Conservation (phyloP, 768 basidiomycete species). For the Mycena metata region DNA sequence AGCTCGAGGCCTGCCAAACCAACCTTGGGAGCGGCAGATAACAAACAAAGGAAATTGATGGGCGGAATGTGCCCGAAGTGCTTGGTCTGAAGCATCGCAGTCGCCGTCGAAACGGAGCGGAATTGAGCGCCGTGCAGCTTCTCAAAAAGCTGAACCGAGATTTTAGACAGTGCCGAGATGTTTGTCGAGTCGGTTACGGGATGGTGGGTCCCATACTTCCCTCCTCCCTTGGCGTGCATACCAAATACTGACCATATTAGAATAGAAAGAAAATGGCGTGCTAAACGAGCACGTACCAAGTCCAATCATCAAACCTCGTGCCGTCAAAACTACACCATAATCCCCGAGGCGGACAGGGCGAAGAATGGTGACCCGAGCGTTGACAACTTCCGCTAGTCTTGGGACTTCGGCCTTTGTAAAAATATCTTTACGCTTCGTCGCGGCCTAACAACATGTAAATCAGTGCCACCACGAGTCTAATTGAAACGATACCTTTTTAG, state of each 20-base stretch:
- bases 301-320: too few relatives aligned
- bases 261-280: too few relatives aligned
- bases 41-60: conserved; percentile 32
- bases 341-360: background rate
- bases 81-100: conserved; percentile 31
- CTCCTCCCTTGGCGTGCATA: conserved; percentile 34
- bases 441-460: background rate
- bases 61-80: conserved; percentile 38
- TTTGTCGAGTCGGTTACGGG: conserved; percentile 28
- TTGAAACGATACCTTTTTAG: background rate
- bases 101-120: conserved; percentile 23
- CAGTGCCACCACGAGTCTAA: too few relatives aligned
- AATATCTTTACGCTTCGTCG: background rate
- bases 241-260: conserved; percentile 14
- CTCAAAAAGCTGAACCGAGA: conserved; percentile 40
- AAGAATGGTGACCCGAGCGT: background rate
- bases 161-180: conserved; percentile 38
- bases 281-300: too few relatives aligned
- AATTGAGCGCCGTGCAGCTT: conserved; percentile 33
- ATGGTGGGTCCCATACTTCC: conserved; percentile 40
- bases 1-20: conserved; percentile 5
- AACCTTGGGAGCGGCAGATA: conserved; percentile 1
- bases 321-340: too few relatives aligned
- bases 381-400: background rate
- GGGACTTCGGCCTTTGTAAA: background rate